These are phyloP conservation scores for Hyphopichia homilentoma DNA, from an alignment of 805 yeast species.

Conservation along the genomic window DNA sequence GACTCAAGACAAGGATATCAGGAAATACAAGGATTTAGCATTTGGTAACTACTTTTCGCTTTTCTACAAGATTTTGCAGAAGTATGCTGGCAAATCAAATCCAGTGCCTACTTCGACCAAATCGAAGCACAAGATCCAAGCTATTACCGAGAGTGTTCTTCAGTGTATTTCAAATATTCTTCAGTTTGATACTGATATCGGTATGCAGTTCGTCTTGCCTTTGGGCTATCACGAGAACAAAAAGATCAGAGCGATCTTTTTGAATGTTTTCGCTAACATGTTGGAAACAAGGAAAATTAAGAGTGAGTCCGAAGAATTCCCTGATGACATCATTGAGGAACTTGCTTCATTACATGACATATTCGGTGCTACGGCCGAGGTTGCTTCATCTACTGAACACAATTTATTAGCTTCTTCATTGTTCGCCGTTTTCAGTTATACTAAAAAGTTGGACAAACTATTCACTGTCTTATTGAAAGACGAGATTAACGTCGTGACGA, in stretches of 20 bases:
- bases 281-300: slow-evolving; percentile 31
- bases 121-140: slow-evolving; percentile 51
- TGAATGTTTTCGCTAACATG: slow-evolving; percentile 74
- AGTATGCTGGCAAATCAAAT: slow-evolving; percentile 26
- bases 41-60: slow-evolving; percentile 68
- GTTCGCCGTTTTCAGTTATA: slow-evolving; percentile 48
- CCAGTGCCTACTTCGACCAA: slow-evolving; percentile 10
- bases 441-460: slow-evolving; percentile 35
- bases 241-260: slow-evolving; percentile 65
- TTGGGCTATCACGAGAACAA: slow-evolving; percentile 70
- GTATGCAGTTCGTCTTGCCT: slow-evolving; percentile 71
- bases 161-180: slow-evolving; percentile 64
- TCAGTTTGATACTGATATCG: slow-evolving; percentile 71
- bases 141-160: slow-evolving; percentile 61
- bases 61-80: slow-evolving; percentile 52
- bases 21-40: slow-evolving; percentile 53
- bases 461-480: slow-evolving; percentile 53
- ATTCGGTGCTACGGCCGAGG: slow-evolving; percentile 50
- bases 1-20: slow-evolving; percentile 48
- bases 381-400: slow-evolving; percentile 66
- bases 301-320: slow-evolving; percentile 23
- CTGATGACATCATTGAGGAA: slow-evolving; percentile 19
- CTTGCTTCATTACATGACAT: slow-evolving; percentile 40
- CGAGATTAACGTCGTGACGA: slow-evolving; percentile 58
- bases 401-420: slow-evolving; percentile 67